Percentiles rank a stretch among this genome's conserved stretches.
Evolutionary conservation across 2,329 filamentous ascomycete genomes (phyloP).

Genomic region (Fusarium subglutinans): DNA sequence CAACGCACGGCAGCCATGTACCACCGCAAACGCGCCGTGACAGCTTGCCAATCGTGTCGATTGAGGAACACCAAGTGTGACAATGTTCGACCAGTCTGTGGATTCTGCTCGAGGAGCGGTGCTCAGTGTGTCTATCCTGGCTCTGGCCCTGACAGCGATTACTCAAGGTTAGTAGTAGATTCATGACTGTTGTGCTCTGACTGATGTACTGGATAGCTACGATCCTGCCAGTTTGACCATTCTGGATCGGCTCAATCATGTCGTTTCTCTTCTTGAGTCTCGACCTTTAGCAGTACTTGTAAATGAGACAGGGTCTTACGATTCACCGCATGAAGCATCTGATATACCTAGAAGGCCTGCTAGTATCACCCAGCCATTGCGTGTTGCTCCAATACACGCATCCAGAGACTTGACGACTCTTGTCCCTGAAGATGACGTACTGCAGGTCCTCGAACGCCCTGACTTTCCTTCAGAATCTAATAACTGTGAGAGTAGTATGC

Average conservation of each 20-base stretch:
- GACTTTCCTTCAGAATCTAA: neutral
- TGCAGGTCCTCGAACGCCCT: neutral
- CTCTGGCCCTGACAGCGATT: neutral
- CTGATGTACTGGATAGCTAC: neutral
- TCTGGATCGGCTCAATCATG: neutral
- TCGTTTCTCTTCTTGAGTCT: neutral
- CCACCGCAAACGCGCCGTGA: slow-evolving; percentile 1
- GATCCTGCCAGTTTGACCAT: neutral
- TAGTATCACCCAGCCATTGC: neutral
- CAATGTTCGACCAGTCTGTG: slow-evolving; percentile 10
- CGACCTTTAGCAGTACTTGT: neutral
- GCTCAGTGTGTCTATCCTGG: slow-evolving; percentile 2
- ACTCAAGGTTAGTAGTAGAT: neutral
- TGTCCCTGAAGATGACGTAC: neutral
- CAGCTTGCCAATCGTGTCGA: slow-evolving; percentile 19
- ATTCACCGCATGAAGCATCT: fast-evolving
- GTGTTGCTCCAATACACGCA: neutral
- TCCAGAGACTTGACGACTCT: neutral
- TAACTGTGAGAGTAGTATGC: neutral
- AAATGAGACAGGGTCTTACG: neutral
- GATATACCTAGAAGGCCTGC: fast-evolving
- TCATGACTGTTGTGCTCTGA: fast-evolving
- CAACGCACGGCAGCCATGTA: neutral
- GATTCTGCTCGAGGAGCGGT: neutral
- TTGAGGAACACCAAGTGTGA: slow-evolving; percentile 19